Evolutionary conservation across 2,329 filamentous ascomycete genomes (phyloP), one percentile per base, ranked within the genome.

Genomic region (Colletotrichum graminicola): DNA sequence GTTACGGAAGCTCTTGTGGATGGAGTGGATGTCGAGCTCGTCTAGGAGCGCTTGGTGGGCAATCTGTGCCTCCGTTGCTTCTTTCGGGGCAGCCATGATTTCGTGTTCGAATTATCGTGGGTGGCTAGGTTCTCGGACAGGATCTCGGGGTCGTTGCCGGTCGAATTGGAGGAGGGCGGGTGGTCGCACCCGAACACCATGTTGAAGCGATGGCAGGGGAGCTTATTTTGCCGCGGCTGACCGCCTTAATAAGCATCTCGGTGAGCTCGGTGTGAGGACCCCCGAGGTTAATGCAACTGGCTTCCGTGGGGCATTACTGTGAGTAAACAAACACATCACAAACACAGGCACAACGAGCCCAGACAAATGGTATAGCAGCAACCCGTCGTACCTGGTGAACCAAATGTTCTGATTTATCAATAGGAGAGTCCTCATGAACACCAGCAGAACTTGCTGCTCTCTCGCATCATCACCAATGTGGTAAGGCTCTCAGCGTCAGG

Each of bases 361-460:
- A 23, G 54, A 47, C 62, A 72, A 62, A 73, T 73, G 74, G 73
- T 74, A 73, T 16, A 56, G 21, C 47, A 14, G 14, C 29, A 23
- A 41, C 23, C 52, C 36, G 32, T 32, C 5, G 4, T 7, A 23
- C 18, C 1, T 11, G 18, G 16, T 57, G 2, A 2, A 2, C 1
- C 16, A 3, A 36, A 26, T 6, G n/a, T 47, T 21, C 55, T 74
- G 12, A 74, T 29, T 0, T 11, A 34, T 0, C 0, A 2, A 32
- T 62, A 92, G 95, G 96, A 99, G 82, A 97, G 94, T 78, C 96
- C 96, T 49, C 96, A 99, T 79, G 96, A 98, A 81, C 95, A 98
- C 77, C 96, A 98, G 86, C 95, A 99, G 86, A 97, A 93, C 78
- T 87, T 97, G 64, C 88, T 99, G 77, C 89, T 98, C 56, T 96